Evolutionary conservation across 1,284 basidiomycete species (phyloP).

Genomic region (Lentinula novae-zelandiae): DNA sequence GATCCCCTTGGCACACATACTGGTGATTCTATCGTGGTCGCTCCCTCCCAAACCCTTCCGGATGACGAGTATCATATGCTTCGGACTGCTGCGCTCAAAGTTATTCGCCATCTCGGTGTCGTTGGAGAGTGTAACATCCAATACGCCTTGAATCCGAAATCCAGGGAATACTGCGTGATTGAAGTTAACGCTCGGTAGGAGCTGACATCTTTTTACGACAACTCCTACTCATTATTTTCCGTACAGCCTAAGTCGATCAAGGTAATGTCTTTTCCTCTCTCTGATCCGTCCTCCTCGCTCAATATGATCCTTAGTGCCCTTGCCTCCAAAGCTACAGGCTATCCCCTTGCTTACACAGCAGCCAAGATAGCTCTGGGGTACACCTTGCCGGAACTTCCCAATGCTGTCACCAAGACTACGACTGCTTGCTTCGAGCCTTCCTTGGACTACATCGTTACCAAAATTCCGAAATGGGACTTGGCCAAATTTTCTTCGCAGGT

Average conservation of each 20-base stretch:
- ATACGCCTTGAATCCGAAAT: slow-evolving; percentile 94
- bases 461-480: slow-evolving; percentile 99
- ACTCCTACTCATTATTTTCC: slow-evolving; percentile 11
- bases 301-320: slow-evolving; percentile 60
- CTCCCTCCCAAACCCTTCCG: slow-evolving; percentile 95
- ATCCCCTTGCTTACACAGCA: slow-evolving; percentile 98
- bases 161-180: slow-evolving; percentile 96
- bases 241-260: slow-evolving; percentile 55
- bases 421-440: slow-evolving; percentile 99
- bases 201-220: slow-evolving; percentile 9
- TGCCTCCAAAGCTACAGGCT: slow-evolving; percentile 98
- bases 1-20: slow-evolving; percentile 99
- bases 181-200: slow-evolving; percentile 90
- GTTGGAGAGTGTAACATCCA: slow-evolving; percentile 99
- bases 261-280: slow-evolving; percentile 25
- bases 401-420: slow-evolving; percentile 98
- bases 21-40: slow-evolving; percentile 99
- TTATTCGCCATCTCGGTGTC: slow-evolving; percentile 96
- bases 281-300: not conserved
- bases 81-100: slow-evolving; percentile 95
- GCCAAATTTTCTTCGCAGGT: slow-evolving; percentile 96
- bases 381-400: slow-evolving; percentile 96
- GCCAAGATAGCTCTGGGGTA: slow-evolving; percentile 99
- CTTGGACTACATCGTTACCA: slow-evolving; percentile 98
- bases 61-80: slow-evolving; percentile 99